A percentile compares a stretch with the other conserved stretches of the same genome.
Evolutionary conservation across 2,329 filamentous ascomycete species (phyloP).

Genomic region (Neofusicoccum umdonicola): DNA sequence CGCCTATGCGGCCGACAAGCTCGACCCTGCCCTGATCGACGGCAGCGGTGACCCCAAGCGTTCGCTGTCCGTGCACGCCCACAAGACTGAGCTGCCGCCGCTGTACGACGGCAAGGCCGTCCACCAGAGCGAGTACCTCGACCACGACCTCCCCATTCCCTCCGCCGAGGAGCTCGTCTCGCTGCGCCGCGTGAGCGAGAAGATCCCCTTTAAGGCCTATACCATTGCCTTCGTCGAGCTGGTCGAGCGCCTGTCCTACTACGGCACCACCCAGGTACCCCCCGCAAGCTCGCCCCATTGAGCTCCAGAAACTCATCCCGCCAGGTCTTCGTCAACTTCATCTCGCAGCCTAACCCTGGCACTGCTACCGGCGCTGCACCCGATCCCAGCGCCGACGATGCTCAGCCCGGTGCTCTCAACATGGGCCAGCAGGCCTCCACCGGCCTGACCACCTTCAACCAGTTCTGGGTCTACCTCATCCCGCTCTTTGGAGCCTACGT

Average conservation of each 20-base stretch:
- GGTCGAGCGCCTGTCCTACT: slow-evolving; percentile 40
- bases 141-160: slow-evolving; percentile 24
- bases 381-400: slow-evolving; percentile 28
- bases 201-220: slow-evolving; percentile 36
- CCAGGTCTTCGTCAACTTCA: slow-evolving; percentile 40
- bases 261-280: slow-evolving; percentile 28
- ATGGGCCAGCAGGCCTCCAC: slow-evolving; percentile 55
- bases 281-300: background rate
- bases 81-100: slow-evolving; percentile 26
- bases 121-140: slow-evolving; percentile 32
- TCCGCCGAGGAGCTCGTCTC: slow-evolving; percentile 36
- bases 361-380: slow-evolving; percentile 32
- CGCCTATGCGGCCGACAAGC: slow-evolving; percentile 26
- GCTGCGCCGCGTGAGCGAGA: slow-evolving; percentile 34
- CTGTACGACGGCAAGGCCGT: slow-evolving; percentile 40
- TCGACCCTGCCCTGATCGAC: slow-evolving; percentile 34
- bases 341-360: slow-evolving; percentile 29
- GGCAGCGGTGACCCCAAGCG: slow-evolving; percentile 35
- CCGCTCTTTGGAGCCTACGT: slow-evolving; percentile 59
- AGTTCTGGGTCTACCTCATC: slow-evolving; percentile 58
- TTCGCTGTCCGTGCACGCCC: slow-evolving; percentile 26
- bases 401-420: slow-evolving; percentile 52
- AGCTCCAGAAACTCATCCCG: background rate
- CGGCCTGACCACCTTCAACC: slow-evolving; percentile 52
- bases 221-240: slow-evolving; percentile 40